Base-by-base conservation (phyloP, 139 green algal genomes). In the Gonium pectorale region DNA sequence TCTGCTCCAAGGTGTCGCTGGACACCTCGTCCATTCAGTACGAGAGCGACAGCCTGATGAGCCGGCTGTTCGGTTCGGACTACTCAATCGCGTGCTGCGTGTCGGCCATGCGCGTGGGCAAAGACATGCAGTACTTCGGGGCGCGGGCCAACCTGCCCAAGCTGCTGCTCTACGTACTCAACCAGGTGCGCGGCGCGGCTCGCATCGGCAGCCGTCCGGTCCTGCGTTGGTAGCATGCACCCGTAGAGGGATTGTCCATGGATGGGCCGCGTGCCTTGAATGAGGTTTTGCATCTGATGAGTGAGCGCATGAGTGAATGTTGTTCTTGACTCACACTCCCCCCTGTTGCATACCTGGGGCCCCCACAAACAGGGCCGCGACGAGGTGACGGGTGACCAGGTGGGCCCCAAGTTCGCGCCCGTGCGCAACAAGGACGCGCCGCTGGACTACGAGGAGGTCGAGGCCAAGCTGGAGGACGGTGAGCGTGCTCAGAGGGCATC, bases 61-160 rank as follows among this genome's bases (percentile, higher is more conserved):
- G 85, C 69, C 44, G n/a, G 37, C 80, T 91, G 67, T 95, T 95
- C 70, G 91, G 91, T 33, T 86, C 40, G 49, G 94, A 97, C 92
- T 94, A 94, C 85, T 87, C 77, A 69, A 96, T 97, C 56, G 92
- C 94, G 4, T 97, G 94, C 88, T 97, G 94, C 86, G 94, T 97
- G 29, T 90, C 73, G 2, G 94, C 92, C 33, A 97, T 96, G 94
- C 85, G 92, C 27, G 80, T 93, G 35, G 94, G 94, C 79, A 93
- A 94, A 77, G 90, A 95, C 86, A 95, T 95, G 92, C 94, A 96
- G 86, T 94, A 92, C 87, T 95, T 95, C 40, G 92, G 93, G 19
- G 93, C 92, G 52, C 90, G 93, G 31, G 86, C 86, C 92, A 96
- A 96, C 89, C 86, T 96, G 85, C 86, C 89, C 80, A 97, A 96